Conservation (phyloP, 345 rosid genomes). For the Brassica cretica region DNA sequence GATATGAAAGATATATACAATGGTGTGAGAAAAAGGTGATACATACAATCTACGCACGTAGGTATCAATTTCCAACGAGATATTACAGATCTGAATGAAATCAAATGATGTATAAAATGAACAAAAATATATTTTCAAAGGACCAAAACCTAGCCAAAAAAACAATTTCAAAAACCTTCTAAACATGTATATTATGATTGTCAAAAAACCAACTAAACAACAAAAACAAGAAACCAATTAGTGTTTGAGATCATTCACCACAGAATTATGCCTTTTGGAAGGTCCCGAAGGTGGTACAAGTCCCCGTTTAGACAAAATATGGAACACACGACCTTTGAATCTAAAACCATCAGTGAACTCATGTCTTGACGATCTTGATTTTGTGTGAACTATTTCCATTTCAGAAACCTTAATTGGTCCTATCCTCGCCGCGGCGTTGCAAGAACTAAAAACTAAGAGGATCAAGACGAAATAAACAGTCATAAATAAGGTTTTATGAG, state of each 20-base stretch:
- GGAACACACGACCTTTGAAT: conserved; percentile 51
- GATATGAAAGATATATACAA: neutral
- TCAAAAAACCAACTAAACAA: neutral
- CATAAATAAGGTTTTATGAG: conserved; percentile 24
- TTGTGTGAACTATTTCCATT: conserved; percentile 12
- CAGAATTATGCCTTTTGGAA: conserved; percentile 69
- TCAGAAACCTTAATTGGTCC: conserved; percentile 29
- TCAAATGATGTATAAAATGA: conserved; percentile 11
- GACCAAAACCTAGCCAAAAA: neutral
- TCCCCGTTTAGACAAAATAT: conserved; percentile 64
- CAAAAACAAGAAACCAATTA: neutral
- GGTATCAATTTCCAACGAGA: neutral
- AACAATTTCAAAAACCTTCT: conserved; percentile 17
- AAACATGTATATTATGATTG: conserved; percentile 3
- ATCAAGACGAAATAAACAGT: conserved; percentile 30
- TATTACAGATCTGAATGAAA: conserved; percentile 22
- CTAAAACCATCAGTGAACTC: conserved; percentile 42
- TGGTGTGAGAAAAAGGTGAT: neutral
- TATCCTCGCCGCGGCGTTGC: conserved; percentile 41
- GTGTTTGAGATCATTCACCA: conserved; percentile 30
- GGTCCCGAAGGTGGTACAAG: conserved; percentile 86
- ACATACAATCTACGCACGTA: neutral
- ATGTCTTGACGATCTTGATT: conserved; percentile 29
- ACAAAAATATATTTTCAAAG: neutral
- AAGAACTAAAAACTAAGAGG: conserved; percentile 44